phyloP scores from a whole-genome alignment of 148 eudicot genomes.

The Cornus florida region DNA sequence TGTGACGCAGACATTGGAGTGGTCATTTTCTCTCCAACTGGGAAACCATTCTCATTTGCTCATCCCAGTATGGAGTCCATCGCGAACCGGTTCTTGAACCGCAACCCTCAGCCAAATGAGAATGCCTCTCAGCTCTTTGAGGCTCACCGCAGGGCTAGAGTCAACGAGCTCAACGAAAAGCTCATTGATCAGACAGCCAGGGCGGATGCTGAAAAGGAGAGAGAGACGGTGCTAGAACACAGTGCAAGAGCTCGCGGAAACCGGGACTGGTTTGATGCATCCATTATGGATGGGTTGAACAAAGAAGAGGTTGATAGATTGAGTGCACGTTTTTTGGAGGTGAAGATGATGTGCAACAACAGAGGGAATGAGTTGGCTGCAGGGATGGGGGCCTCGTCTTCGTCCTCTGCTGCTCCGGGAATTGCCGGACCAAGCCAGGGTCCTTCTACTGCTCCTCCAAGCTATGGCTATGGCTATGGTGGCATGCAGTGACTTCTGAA shows the following conservation, averaged over 20 bases:
- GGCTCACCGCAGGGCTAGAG: background rate
- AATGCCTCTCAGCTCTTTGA: background rate
- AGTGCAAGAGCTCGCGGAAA: background rate
- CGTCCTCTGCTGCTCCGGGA: background rate
- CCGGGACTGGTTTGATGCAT: background rate
- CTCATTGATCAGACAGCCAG: background rate
- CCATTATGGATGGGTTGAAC: background rate
- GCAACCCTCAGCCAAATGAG: background rate
- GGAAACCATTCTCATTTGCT: slow-evolving; percentile 33
- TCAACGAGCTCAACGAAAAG: slow-evolving; percentile 7
- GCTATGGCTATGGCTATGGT: background rate
- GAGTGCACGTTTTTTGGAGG: background rate
- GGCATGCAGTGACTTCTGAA: too few relatives aligned
- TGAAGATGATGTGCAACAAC: background rate
- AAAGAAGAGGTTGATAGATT: background rate
- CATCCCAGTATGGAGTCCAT: slow-evolving; percentile 22
- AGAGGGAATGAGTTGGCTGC: background rate
- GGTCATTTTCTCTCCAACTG: slow-evolving; percentile 29
- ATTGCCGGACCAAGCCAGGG: too few relatives aligned
- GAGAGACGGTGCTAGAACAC: background rate
- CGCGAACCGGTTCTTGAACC: background rate
- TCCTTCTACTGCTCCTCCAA: background rate
- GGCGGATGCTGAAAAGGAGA: background rate
- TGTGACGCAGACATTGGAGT: slow-evolving; percentile 22
- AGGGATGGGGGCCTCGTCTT: background rate